Conservation (phyloP, 805 yeast genomes). For the Lipomyces yamadae region DNA sequence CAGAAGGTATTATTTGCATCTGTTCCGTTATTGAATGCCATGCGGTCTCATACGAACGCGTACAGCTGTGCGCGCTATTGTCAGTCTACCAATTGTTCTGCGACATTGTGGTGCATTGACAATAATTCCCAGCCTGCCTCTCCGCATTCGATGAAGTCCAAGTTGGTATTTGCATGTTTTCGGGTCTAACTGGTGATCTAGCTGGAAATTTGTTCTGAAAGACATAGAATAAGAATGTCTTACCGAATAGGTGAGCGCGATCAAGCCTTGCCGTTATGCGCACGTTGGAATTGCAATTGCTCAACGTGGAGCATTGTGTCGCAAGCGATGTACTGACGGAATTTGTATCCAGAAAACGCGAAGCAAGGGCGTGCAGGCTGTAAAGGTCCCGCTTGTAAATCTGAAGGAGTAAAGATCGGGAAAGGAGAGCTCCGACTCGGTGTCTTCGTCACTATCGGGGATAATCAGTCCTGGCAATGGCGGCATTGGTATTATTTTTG, state of each 20-base stretch:
- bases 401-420: conserved; percentile 22
- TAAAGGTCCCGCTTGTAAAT: conserved; percentile 27
- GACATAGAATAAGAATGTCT: conserved; percentile 7
- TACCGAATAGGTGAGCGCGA: conserved; percentile 20
- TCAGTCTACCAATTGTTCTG: no score
- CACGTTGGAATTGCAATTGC: neutral
- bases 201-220: neutral
- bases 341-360: conserved; percentile 22
- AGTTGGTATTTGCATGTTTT: neutral
- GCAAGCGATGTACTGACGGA: conserved; percentile 3
- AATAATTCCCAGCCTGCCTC: no score
- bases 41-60: no score
- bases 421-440: conserved; percentile 38
- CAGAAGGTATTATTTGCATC: no score
- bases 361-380: conserved; percentile 35
- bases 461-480: conserved; percentile 36
- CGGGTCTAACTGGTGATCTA: no score
- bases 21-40: no score
- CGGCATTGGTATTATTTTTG: conserved; percentile 33
- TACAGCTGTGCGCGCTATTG: no score
- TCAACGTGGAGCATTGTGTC: neutral
- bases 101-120: no score
- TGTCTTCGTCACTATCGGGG: conserved; percentile 26
- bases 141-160: neutral
- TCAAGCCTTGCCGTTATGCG: no score